Conservation (phyloP, 2,329 filamentous ascomycete species). For the Exophiala phaeomuriformis region DNA sequence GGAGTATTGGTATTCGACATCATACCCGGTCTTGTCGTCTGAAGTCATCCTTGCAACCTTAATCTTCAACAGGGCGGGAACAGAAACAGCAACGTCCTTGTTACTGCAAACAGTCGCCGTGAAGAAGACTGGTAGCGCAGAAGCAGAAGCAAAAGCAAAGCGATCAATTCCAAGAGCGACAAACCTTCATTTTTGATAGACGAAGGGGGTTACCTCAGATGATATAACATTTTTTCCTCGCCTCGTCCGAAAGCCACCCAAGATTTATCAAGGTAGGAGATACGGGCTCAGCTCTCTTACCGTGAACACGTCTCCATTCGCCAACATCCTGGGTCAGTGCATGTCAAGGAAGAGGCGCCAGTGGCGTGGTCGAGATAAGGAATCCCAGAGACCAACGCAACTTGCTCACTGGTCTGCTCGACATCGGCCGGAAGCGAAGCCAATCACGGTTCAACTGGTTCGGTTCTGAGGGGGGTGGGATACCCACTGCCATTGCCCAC, state of each 20-base stretch:
- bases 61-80: background rate
- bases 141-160: background rate
- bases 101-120: background rate
- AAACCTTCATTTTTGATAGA: background rate
- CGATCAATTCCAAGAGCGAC: background rate
- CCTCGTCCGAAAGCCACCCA: background rate
- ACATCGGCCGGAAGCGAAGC: background rate
- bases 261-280: background rate
- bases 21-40: constrained; percentile 21
- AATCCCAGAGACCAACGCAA: background rate
- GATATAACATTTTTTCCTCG: background rate
- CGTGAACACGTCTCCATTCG: background rate
- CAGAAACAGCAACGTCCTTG: background rate
- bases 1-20: constrained; percentile 15
- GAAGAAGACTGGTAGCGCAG: background rate
- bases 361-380: constrained; percentile 3
- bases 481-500: too few relatives aligned
- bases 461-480: too few relatives aligned
- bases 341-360: background rate
- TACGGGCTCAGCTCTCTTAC: background rate
- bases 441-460: background rate
- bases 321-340: background rate
- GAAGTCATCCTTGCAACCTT: constrained; percentile 6
- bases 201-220: background rate
- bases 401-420: background rate